Conservation (phyloP, 2,329 filamentous ascomycete species). For the Incumbomyces delicatus region DNA sequence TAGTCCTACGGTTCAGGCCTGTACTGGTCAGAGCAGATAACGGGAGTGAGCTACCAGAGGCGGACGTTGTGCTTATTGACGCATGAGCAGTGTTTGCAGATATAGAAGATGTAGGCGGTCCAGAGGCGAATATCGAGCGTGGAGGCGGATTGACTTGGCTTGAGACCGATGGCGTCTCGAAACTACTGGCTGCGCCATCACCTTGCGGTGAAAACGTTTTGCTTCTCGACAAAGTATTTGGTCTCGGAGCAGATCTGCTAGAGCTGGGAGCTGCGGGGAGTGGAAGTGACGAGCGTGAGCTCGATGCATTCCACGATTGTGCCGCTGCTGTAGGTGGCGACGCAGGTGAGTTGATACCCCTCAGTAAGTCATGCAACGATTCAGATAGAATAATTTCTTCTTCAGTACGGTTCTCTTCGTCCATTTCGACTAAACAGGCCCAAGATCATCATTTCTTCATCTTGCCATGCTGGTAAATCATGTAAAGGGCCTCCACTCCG, state of each 20-base stretch:
- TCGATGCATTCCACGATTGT: neutral
- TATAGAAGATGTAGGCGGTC: slow-evolving; percentile 27
- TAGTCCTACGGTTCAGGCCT: slow-evolving; percentile 12
- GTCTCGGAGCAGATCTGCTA: neutral
- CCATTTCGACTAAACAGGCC: neutral
- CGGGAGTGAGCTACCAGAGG: slow-evolving; percentile 22
- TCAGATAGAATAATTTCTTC: neutral
- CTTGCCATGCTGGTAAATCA: too few relatives aligned
- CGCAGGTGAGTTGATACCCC: slow-evolving; percentile 4
- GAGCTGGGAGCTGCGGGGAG: neutral
- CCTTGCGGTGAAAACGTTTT: neutral
- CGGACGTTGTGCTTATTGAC: slow-evolving; percentile 24
- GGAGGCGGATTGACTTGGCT: slow-evolving; percentile 23
- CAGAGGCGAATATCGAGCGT: slow-evolving; percentile 27
- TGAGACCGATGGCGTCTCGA: neutral
- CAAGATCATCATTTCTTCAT: too few relatives aligned
- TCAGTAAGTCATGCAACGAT: slow-evolving; percentile 4
- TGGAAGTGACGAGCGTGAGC: slow-evolving; percentile 3
- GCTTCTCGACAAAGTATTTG: neutral
- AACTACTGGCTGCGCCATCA: neutral
- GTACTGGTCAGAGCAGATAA: slow-evolving; percentile 21
- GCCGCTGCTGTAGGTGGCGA: neutral
- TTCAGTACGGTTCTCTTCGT: neutral
- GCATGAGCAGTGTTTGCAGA: slow-evolving; percentile 27
- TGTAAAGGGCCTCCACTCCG: too few relatives aligned